A percentile compares a stretch with the other conserved stretches of the same genome.
phyloP scores from a whole-genome alignment of 169 alveolate species.

The Plasmodium gaboni region DNA sequence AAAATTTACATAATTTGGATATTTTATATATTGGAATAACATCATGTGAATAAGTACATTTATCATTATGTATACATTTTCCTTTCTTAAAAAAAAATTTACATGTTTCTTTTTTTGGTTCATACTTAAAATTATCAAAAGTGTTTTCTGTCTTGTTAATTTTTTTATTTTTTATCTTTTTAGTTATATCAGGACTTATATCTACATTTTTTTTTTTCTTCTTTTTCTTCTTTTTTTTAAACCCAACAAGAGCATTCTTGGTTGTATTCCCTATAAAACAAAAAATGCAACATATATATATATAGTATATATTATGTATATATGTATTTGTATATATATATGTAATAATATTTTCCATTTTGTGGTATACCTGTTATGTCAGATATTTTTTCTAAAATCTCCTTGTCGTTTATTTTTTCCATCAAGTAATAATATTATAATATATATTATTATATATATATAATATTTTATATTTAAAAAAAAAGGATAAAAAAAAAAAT shows the following conservation, averaged over 20 bases:
- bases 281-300: neutral
- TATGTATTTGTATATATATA: neutral
- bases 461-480: neutral
- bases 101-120: conserved; percentile 75
- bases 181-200: conserved; percentile 1
- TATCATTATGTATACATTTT: conserved; percentile 80
- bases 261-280: conserved; percentile 20
- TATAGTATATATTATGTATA: neutral
- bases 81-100: conserved; percentile 83
- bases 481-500: neutral
- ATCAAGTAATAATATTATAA: conserved; percentile 5
- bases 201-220: conserved; percentile 33
- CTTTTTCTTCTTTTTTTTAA: conserved; percentile 20
- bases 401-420: conserved; percentile 57
- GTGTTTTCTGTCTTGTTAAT: conserved; percentile 2
- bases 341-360: neutral
- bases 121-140: conserved; percentile 19
- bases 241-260: neutral
- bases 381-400: conserved; percentile 35
- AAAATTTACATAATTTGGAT: conserved; percentile 83
- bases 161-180: conserved; percentile 6
- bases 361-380: conserved; percentile 28
- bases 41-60: conserved; percentile 84
- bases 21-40: conserved; percentile 85
- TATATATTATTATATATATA: neutral